Percentiles rank a stretch among this genome's conserved stretches.
phyloP scores from a whole-genome alignment of 768 basidiomycete species.

The Lyophyllum semitale region DNA sequence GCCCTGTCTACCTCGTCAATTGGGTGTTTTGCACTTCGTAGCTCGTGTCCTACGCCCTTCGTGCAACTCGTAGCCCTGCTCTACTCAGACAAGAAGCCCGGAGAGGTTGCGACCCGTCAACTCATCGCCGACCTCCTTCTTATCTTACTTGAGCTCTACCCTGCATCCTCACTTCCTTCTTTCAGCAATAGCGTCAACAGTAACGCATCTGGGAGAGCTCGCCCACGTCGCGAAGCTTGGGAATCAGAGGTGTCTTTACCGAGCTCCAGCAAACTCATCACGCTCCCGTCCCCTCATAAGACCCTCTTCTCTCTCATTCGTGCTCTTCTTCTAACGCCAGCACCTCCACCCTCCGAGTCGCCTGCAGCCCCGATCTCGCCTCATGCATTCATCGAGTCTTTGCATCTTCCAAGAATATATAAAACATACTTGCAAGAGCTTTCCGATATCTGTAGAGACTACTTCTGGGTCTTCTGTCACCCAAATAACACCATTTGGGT shows the following conservation, averaged over 20 bases:
- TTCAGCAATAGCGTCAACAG: slow-evolving; percentile 30
- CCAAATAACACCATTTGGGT: slow-evolving; percentile 92
- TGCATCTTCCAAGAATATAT: slow-evolving; percentile 73
- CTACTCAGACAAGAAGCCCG: slow-evolving; percentile 98
- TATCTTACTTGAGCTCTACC: slow-evolving; percentile 90
- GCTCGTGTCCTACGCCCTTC: slow-evolving; percentile 86
- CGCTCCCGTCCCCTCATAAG: slow-evolving; percentile 73
- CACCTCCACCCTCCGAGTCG: slow-evolving; percentile 65
- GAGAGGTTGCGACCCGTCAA: slow-evolving; percentile 87
- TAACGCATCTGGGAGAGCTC: slow-evolving; percentile 25
- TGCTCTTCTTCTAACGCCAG: slow-evolving; percentile 71
- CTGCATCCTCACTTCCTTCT: slow-evolving; percentile 65
- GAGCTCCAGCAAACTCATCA: slow-evolving; percentile 52
- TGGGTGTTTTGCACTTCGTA: slow-evolving; percentile 89
- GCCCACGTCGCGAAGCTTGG: slow-evolving; percentile 57
- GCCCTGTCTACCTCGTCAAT: slow-evolving; percentile 88
- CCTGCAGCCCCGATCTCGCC: slow-evolving; percentile 64
- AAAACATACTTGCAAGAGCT: slow-evolving; percentile 83
- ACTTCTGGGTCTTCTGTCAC: slow-evolving; percentile 98
- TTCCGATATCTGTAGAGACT: slow-evolving; percentile 89
- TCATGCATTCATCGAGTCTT: slow-evolving; percentile 78
- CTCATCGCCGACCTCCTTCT: slow-evolving; percentile 87
- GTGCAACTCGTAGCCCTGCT: slow-evolving; percentile 79
- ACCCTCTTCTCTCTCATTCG: slow-evolving; percentile 75
- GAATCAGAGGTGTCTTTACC: slow-evolving; percentile 44